Base-by-base conservation (phyloP, 2,329 filamentous ascomycete species). In the Aspergillus ustus region DNA sequence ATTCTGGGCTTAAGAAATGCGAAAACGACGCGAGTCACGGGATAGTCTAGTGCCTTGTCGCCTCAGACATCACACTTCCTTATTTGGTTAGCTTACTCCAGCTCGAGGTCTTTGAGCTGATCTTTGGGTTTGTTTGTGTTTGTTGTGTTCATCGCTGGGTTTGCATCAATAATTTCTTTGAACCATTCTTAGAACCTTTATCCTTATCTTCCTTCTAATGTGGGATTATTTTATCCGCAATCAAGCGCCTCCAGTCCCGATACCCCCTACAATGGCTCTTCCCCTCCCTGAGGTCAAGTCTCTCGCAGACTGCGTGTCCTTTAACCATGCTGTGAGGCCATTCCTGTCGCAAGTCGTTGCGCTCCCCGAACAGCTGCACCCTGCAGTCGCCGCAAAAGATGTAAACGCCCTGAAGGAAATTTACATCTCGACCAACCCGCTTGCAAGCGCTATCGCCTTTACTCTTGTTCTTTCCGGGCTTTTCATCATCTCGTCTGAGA, bases 371-470 rank as follows among this genome's bases (percentile, higher is more conserved):
- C 86, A 87, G 67, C 73, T 91, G 57, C 74, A 87, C 63, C 84
- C 86, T 54, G 85, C 85, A 67, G 81, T 87, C 55, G 85, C 85
- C 67, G 81, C 87, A 65, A 83, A 83, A 66, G 87, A 86, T 72
- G 77, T 84, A 37, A 83, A 87, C 56, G 86, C 82, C 56, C 80
- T 97, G 58, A 83, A 87, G 69, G 81, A 88, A 51, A 80, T 97
- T 60, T 99, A 98, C 72, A 75, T 90, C 59, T 83, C 87, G 52
- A 98, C 94, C 19, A 98, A 99, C 74, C 95, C 95, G 0, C 81
- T 97, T 46, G 83, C 97, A 29, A 88, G 87, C 0, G 91, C 87
- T 2, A 84, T 96, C 66, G 89, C 87, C 0, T 85, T 91, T 57
- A 90, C 91, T 2, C 69, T 96, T 19, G 83, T 87, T 45, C 76